Conservation (phyloP, 805 yeast species). For the Candida parachauliodes region DNA sequence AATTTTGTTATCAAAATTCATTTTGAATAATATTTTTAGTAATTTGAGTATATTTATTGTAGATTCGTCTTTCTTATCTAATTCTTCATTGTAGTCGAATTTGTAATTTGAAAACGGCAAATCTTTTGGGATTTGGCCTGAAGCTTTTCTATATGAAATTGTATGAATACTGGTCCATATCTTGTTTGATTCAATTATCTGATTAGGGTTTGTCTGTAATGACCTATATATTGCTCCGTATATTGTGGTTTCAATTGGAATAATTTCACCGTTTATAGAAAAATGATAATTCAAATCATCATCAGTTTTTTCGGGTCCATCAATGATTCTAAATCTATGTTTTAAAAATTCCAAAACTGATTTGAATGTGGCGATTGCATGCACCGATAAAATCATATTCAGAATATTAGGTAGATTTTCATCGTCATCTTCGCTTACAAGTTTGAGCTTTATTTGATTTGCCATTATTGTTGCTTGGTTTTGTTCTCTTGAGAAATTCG, state of each 20-base stretch:
- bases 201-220: slow-evolving; percentile 35
- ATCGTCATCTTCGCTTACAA: slow-evolving; percentile 25
- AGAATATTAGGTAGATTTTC: slow-evolving; percentile 21
- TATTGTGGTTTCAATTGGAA: slow-evolving; percentile 67
- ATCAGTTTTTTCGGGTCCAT: slow-evolving; percentile 13
- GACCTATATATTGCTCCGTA: slow-evolving; percentile 69
- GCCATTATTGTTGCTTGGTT: slow-evolving; percentile 60
- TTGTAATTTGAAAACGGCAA: slow-evolving; percentile 11
- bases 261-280: slow-evolving; percentile 49
- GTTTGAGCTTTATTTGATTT: slow-evolving; percentile 60
- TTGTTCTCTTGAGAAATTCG: slow-evolving; percentile 10
- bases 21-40: slow-evolving; percentile 44
- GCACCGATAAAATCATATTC: slow-evolving; percentile 45
- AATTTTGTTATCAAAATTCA: slow-evolving; percentile 22
- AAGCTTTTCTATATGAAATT: slow-evolving; percentile 9
- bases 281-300: slow-evolving; percentile 45
- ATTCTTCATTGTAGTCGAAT: slow-evolving; percentile 12
- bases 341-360: slow-evolving; percentile 47
- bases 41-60: slow-evolving; percentile 44
- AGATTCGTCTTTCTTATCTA: slow-evolving; percentile 21
- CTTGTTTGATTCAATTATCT: slow-evolving; percentile 40
- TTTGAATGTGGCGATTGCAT: slow-evolving; percentile 59
- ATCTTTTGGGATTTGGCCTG: slow-evolving; percentile 10
- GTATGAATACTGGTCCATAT: slow-evolving; percentile 60
- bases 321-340: slow-evolving; percentile 34